A percentile compares a stretch with the other conserved stretches of the same genome.
phyloP scores from a whole-genome alignment of 1,284 basidiomycete genomes.

The Sporisorium sorghi region DNA sequence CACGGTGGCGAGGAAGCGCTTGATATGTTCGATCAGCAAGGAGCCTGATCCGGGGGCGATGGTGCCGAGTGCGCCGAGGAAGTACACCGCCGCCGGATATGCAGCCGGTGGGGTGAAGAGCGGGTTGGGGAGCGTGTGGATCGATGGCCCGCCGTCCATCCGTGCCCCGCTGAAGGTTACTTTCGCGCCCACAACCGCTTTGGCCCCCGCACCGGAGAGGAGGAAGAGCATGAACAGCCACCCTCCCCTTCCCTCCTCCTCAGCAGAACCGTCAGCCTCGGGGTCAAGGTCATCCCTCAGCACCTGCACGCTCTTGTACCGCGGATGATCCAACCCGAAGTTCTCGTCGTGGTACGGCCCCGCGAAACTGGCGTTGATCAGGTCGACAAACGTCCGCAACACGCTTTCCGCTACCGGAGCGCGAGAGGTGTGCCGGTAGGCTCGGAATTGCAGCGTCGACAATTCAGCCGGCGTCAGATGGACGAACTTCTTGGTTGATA shows the following conservation, averaged over 20 bases:
- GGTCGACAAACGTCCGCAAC: neutral
- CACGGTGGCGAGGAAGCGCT: slow-evolving; percentile 8
- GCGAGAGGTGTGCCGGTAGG: neutral
- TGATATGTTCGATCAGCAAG: slow-evolving; percentile 18
- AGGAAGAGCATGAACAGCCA: slow-evolving; percentile 22
- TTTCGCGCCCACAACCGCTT: slow-evolving; percentile 28
- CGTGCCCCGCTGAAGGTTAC: slow-evolving; percentile 23
- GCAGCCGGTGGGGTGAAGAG: neutral
- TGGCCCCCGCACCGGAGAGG: neutral
- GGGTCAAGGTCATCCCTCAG: slow-evolving; percentile 14
- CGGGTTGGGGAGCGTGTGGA: slow-evolving; percentile 8
- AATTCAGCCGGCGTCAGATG: neutral
- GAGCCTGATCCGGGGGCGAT: slow-evolving; percentile 14
- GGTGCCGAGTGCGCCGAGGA: slow-evolving; percentile 27
- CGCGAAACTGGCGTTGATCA: slow-evolving; percentile 2
- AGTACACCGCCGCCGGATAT: slow-evolving; percentile 3
- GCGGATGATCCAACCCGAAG: slow-evolving; percentile 15
- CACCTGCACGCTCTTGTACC: neutral
- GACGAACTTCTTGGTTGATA: neutral
- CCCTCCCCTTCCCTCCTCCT: slow-evolving; percentile 5
- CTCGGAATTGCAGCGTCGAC: neutral
- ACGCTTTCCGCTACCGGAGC: neutral
- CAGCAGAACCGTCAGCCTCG: neutral
- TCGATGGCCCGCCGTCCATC: slow-evolving; percentile 22
- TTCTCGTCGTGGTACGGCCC: slow-evolving; percentile 14